phyloP scores from a whole-genome alignment of 768 basidiomycete genomes.

The Pisolithus orientalis region DNA sequence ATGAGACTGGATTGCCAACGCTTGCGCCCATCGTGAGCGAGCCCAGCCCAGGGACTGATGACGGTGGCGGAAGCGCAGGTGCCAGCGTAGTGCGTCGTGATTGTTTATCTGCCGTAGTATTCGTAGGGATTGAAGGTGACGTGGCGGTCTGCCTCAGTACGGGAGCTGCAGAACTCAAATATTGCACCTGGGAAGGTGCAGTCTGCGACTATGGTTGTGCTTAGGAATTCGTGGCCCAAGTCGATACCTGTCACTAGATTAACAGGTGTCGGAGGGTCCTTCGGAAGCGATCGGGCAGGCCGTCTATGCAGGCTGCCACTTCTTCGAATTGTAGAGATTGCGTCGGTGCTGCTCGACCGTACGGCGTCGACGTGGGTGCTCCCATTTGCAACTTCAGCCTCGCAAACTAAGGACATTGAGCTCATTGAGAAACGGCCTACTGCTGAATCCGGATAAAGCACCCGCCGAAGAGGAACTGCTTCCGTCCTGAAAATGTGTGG shows the following conservation, averaged over 20 bases:
- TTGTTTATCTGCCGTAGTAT: background rate
- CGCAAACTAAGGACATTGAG: slow-evolving; percentile 40
- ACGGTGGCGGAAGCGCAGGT: slow-evolving; percentile 25
- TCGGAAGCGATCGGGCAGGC: background rate
- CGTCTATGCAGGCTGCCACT: slow-evolving; percentile 1
- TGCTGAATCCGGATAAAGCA: slow-evolving; percentile 5
- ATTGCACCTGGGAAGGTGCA: background rate
- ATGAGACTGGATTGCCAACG: slow-evolving; percentile 25
- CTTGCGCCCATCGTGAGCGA: slow-evolving; percentile 24
- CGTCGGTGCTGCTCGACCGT: slow-evolving; percentile 6
- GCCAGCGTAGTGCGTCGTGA: background rate
- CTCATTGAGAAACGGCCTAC: slow-evolving; percentile 38
- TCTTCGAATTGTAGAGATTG: background rate
- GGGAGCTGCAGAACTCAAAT: background rate
- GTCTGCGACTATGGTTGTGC: background rate
- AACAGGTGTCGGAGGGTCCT: background rate
- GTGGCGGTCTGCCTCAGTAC: background rate
- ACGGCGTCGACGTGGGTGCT: background rate
- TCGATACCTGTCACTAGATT: background rate
- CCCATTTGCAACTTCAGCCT: slow-evolving; percentile 16
- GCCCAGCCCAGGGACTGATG: slow-evolving; percentile 36
- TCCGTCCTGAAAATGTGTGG: slow-evolving; percentile 5
- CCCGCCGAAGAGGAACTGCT: slow-evolving; percentile 25
- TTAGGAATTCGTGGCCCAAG: background rate
- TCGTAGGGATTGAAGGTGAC: background rate